A percentile compares a stretch with the other conserved stretches of the same genome.
These are phyloP conservation scores for Rubroboletus pulcherrimus DNA, from an alignment of 768 basidiomycete species.

Conservation along the genomic window DNA sequence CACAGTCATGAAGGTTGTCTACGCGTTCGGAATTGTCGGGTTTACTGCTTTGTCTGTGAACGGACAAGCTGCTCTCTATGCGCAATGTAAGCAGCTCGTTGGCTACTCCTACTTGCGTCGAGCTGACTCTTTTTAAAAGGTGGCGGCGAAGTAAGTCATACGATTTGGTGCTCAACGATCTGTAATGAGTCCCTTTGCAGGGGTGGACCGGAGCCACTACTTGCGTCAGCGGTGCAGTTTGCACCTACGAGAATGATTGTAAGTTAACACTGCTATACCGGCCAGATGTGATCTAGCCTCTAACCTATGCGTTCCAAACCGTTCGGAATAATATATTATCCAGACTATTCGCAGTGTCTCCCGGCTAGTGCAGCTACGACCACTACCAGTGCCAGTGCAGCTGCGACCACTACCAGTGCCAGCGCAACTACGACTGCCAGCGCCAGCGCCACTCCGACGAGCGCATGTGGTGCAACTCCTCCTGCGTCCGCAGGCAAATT, in stretches of 20 bases:
- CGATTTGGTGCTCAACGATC: background rate
- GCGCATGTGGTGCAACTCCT: background rate
- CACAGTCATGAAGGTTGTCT: background rate
- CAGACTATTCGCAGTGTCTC: conserved; percentile 14
- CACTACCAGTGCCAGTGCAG: background rate
- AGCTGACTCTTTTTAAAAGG: conserved; percentile 2
- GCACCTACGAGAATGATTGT: conserved; percentile 8
- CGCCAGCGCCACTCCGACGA: background rate
- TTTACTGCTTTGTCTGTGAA: conserved; percentile 2
- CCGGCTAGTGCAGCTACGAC: background rate
- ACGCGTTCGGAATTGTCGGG: background rate
- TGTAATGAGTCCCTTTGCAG: background rate
- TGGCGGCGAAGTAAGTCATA: conserved; percentile 3
- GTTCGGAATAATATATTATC: background rate
- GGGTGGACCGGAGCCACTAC: conserved; percentile 9
- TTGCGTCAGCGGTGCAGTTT: conserved; percentile 7
- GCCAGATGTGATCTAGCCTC: no score
- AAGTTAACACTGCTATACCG: background rate
- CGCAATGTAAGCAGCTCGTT: conserved; percentile 4
- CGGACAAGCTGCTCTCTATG: conserved; percentile 10
- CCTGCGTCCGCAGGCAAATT: conserved; percentile 9
- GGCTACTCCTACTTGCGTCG: background rate
- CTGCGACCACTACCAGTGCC: background rate
- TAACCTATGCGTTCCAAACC: background rate
- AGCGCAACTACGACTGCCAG: background rate